A percentile compares a stretch with the other conserved stretches of the same genome.
These are phyloP conservation scores for Lablab purpureus DNA, from an alignment of 306 rosid species.

Conservation along the genomic window DNA sequence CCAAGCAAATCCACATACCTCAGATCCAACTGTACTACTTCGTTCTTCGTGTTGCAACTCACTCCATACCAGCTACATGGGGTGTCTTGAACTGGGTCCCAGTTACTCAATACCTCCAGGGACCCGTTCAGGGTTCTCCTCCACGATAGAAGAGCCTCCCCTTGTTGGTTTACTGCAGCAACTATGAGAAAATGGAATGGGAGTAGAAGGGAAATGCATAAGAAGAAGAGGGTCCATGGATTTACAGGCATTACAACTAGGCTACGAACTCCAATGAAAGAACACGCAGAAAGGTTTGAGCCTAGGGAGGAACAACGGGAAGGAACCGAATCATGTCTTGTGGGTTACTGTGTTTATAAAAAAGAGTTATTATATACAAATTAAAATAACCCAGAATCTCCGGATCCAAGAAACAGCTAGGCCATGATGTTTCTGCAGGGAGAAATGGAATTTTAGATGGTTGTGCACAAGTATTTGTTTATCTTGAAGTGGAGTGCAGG, in stretches of 20 bases:
- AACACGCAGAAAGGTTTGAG: constrained; percentile 57
- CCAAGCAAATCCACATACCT: constrained; percentile 77
- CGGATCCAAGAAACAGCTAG: constrained; percentile 99
- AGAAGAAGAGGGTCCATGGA: constrained; percentile 70
- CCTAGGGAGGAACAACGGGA: constrained; percentile 81
- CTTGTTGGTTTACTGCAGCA: constrained; percentile 77
- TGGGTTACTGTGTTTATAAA: constrained; percentile 58
- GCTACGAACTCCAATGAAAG: constrained; percentile 69
- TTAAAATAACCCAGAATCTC: constrained; percentile 73
- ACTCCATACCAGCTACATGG: constrained; percentile 93
- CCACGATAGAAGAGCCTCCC: constrained; percentile 84
- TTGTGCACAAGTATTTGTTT: constrained; percentile 68
- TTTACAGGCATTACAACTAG: constrained; percentile 87
- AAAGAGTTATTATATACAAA: constrained; percentile 30
- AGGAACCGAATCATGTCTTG: constrained; percentile 92
- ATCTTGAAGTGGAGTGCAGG: constrained; percentile 50
- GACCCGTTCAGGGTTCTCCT: constrained; percentile 78
- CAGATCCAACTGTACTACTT: constrained; percentile 68
- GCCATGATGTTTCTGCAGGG: constrained; percentile 77
- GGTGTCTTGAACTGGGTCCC: constrained; percentile 68
- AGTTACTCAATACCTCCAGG: constrained; percentile 51
- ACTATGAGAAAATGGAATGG: constrained; percentile 40
- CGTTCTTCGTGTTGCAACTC: constrained; percentile 62
- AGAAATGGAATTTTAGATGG: constrained; percentile 70
- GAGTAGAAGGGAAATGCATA: constrained; percentile 54